Conservation (phyloP, 805 yeast genomes). For the Candida nonsorbophila region DNA sequence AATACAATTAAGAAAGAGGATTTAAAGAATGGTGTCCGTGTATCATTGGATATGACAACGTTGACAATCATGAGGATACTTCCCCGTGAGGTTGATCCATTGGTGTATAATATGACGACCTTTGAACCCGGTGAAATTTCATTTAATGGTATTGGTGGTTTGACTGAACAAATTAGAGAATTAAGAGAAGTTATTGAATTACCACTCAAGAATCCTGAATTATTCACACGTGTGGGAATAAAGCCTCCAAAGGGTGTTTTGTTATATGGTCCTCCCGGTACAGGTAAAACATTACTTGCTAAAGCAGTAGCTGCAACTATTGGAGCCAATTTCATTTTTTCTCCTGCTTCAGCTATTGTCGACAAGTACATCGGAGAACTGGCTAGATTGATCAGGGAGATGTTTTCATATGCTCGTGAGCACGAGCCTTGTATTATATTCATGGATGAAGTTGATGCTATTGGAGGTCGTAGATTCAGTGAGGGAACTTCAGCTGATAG, state of each 20-base stretch:
- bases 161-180: slow-evolving; percentile 92
- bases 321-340: slow-evolving; percentile 94
- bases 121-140: slow-evolving; percentile 97
- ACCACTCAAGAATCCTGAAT: slow-evolving; percentile 94
- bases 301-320: slow-evolving; percentile 98
- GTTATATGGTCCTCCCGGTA: slow-evolving; percentile 97
- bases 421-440: slow-evolving; percentile 97
- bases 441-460: slow-evolving; percentile 98
- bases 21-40: slow-evolving; percentile 90
- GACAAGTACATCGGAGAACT: slow-evolving; percentile 98
- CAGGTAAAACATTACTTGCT: slow-evolving; percentile 93
- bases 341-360: slow-evolving; percentile 98
- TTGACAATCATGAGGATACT: slow-evolving; percentile 94
- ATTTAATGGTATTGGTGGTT: slow-evolving; percentile 93
- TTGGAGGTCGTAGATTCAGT: slow-evolving; percentile 95
- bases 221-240: slow-evolving; percentile 92
- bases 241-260: slow-evolving; percentile 98
- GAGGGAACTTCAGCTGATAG: slow-evolving; percentile 99
- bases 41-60: slow-evolving; percentile 95
- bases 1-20: slow-evolving; percentile 81
- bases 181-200: slow-evolving; percentile 95
- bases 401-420: slow-evolving; percentile 96
- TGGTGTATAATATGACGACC: slow-evolving; percentile 96
- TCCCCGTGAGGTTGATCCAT: slow-evolving; percentile 97
- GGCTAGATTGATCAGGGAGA: slow-evolving; percentile 92